Percentiles rank a stretch among this genome's conserved stretches.
These are phyloP conservation scores for Talaromyces ruber DNA, from an alignment of 495 filamentous ascomycete species.

Conservation along the genomic window DNA sequence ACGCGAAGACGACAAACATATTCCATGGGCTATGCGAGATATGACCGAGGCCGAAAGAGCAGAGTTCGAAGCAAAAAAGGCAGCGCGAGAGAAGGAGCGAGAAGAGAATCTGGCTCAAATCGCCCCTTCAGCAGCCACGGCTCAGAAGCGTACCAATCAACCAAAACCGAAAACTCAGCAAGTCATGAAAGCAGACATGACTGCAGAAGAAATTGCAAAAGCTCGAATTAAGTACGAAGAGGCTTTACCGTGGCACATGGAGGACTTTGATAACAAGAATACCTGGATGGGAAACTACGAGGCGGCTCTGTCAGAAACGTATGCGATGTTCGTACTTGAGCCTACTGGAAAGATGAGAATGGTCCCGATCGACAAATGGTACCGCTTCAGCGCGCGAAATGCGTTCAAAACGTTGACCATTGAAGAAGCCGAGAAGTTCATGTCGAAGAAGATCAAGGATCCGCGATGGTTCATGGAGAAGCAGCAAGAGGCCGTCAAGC, in stretches of 20 bases:
- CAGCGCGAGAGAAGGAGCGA: constrained; percentile 71
- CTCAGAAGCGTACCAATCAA: constrained; percentile 50
- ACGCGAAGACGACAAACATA: constrained; percentile 33
- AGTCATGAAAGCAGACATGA: constrained; percentile 71
- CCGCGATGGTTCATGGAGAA: constrained; percentile 73
- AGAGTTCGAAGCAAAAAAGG: constrained; percentile 57
- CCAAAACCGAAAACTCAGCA: constrained; percentile 58
- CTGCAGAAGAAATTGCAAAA: constrained; percentile 70
- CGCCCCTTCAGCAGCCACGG: constrained; percentile 57
- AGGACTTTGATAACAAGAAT: constrained; percentile 91
- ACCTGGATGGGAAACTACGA: constrained; percentile 90
- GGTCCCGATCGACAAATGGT: constrained; percentile 91
- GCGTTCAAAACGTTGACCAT: constrained; percentile 72
- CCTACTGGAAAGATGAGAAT: constrained; percentile 59
- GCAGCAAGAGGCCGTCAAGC: constrained; percentile 37
- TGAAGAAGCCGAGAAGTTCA: constrained; percentile 76
- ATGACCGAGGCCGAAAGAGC: constrained; percentile 63
- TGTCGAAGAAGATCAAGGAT: constrained; percentile 63
- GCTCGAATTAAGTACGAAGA: constrained; percentile 87
- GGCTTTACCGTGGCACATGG: constrained; percentile 88
- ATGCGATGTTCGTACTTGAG: constrained; percentile 66
- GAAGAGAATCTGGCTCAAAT: constrained; percentile 82
- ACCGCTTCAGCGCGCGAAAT: constrained; percentile 78
- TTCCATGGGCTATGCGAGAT: constrained; percentile 34
- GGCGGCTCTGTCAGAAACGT: constrained; percentile 67